Percentiles rank a stretch among this genome's conserved stretches.
These are phyloP conservation scores for Ottelia alismoides DNA, from an alignment of 106 monocot genomes.

Conservation along the genomic window DNA sequence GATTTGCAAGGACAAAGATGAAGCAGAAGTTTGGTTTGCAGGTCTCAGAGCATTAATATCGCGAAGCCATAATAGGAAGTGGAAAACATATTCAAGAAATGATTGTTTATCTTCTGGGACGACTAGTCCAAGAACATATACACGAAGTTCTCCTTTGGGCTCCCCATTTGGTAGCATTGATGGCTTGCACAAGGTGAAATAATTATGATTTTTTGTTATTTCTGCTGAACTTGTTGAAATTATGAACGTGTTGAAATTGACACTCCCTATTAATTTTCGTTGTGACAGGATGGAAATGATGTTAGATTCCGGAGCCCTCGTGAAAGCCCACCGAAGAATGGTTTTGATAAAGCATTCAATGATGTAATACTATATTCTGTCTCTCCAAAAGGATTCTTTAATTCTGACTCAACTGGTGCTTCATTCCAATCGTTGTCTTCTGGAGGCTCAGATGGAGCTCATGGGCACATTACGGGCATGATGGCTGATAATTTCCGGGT, in stretches of 20 bases:
- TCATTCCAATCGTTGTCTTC: slow-evolving; percentile 72
- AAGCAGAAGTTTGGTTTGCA: slow-evolving; percentile 99
- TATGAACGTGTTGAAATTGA: too few relatives aligned
- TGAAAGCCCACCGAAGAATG: slow-evolving; percentile 83
- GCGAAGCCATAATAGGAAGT: slow-evolving; percentile 64
- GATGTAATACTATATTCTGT: slow-evolving; percentile 43
- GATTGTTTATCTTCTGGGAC: slow-evolving; percentile 78
- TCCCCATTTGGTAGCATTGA: slow-evolving; percentile 73
- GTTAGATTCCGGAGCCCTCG: slow-evolving; percentile 53
- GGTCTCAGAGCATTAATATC: slow-evolving; percentile 92
- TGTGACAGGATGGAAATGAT: slow-evolving; percentile 54
- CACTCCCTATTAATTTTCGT: neutral
- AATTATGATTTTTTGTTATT: neutral
- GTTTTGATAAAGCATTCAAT: slow-evolving; percentile 59
- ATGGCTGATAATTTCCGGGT: slow-evolving; percentile 70
- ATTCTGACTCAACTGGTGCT: slow-evolving; percentile 43
- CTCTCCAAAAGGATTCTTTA: slow-evolving; percentile 53
- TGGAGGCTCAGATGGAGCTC: slow-evolving; percentile 39
- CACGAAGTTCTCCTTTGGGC: slow-evolving; percentile 18
- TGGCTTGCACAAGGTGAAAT: slow-evolving; percentile 61
- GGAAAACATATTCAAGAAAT: slow-evolving; percentile 76
- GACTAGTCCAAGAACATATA: slow-evolving; percentile 71
- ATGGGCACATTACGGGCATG: slow-evolving; percentile 40
- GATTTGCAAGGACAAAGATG: slow-evolving; percentile 99
- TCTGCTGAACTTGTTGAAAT: neutral